Evolutionary conservation across 2,329 filamentous ascomycete genomes (phyloP).

Genomic region (Aureobasidium sp.): DNA sequence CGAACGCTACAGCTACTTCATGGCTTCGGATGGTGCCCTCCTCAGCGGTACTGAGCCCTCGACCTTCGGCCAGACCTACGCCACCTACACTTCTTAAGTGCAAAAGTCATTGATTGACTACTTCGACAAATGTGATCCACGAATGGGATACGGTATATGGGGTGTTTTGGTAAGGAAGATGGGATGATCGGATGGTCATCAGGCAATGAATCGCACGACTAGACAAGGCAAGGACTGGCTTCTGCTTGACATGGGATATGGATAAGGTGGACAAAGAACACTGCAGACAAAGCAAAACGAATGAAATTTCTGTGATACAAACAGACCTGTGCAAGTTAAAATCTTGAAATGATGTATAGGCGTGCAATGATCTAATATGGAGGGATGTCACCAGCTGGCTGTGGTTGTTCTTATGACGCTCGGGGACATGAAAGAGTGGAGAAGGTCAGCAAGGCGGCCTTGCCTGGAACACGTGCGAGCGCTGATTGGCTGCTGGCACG

Average conservation of each 20-base stretch:
- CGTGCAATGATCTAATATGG: neutral
- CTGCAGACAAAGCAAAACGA: neutral
- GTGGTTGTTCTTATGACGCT: slow-evolving; percentile 10
- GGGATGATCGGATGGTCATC: slow-evolving; percentile 1
- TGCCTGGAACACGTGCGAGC: neutral
- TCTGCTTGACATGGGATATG: slow-evolving; percentile 8
- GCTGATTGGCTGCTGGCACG: slow-evolving; percentile 9
- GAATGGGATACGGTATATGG: neutral
- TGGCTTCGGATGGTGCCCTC: slow-evolving; percentile 31
- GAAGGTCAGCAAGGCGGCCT: neutral
- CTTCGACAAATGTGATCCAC: neutral
- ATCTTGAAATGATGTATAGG: neutral
- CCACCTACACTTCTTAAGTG: slow-evolving; percentile 10
- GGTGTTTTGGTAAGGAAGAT: neutral
- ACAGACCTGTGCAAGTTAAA: neutral
- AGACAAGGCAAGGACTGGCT: slow-evolving; percentile 9
- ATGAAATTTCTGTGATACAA: neutral
- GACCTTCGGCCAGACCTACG: slow-evolving; percentile 27
- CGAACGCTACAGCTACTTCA: slow-evolving; percentile 36
- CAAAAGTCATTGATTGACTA: neutral
- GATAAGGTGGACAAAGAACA: neutral
- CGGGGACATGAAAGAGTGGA: neutral
- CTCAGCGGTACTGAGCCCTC: slow-evolving; percentile 27
- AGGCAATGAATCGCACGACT: slow-evolving; percentile 1
- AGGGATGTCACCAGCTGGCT: neutral